Evolutionary conservation across 495 filamentous ascomycete species (phyloP).

Genomic region (Friedmanniomyces endolithicus): DNA sequence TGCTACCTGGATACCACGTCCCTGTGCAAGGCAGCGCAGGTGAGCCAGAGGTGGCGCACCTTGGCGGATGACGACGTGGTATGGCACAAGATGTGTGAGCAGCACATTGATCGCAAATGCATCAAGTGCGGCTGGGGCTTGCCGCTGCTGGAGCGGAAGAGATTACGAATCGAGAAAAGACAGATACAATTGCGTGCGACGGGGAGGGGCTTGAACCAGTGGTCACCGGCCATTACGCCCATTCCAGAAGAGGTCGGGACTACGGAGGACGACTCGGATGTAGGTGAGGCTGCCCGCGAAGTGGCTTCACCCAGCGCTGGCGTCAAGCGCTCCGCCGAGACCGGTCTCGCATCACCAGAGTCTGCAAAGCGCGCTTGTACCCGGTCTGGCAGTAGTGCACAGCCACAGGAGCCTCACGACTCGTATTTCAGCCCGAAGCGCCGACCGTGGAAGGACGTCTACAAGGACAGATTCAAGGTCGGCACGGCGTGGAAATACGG

Average conservation of each 20-base stretch:
- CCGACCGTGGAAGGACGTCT: slow-evolving; percentile 85
- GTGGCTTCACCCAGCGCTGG: background rate
- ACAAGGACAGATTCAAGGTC: slow-evolving; percentile 77
- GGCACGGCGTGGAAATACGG: slow-evolving; percentile 95
- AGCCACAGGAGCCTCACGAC: background rate
- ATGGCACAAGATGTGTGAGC: slow-evolving; percentile 98
- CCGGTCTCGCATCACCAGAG: background rate
- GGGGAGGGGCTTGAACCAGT: slow-evolving; percentile 39
- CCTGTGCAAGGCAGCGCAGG: slow-evolving; percentile 94
- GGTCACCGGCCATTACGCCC: slow-evolving; percentile 42
- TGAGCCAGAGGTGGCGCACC: slow-evolving; percentile 73
- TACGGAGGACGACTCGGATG: background rate
- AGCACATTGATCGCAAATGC: slow-evolving; percentile 94
- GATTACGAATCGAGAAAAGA: slow-evolving; percentile 73
- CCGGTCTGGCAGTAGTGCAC: slow-evolving; percentile 11
- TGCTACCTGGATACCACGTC: slow-evolving; percentile 88
- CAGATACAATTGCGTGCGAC: slow-evolving; percentile 65
- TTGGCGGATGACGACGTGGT: slow-evolving; percentile 94
- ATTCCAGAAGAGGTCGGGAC: slow-evolving; percentile 24
- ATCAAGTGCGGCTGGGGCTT: slow-evolving; percentile 95
- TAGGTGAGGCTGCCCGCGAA: background rate
- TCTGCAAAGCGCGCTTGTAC: slow-evolving; percentile 8
- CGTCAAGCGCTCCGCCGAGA: slow-evolving; percentile 6
- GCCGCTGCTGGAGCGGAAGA: slow-evolving; percentile 76
- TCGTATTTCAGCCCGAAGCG: slow-evolving; percentile 41